A percentile compares a stretch with the other conserved stretches of the same genome.
phyloP scores from a whole-genome alignment of 495 filamentous ascomycete genomes.

The Pyrenula aspistea region DNA sequence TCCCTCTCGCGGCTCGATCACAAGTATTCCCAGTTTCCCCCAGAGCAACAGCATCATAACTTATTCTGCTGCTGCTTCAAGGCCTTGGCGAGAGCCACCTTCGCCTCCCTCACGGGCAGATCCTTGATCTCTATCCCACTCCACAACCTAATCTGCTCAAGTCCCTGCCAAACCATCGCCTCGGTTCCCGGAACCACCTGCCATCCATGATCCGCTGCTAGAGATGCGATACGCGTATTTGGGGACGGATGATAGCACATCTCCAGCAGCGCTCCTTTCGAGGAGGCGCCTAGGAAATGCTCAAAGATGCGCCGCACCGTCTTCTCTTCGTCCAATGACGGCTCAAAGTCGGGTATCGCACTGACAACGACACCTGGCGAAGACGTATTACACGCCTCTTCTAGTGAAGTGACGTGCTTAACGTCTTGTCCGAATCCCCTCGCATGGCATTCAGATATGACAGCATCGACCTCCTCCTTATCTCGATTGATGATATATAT shows the following conservation, averaged over 20 bases:
- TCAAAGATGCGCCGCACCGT: slow-evolving; percentile 41
- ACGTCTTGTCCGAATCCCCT: slow-evolving; percentile 25
- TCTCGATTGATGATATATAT: slow-evolving; percentile 66
- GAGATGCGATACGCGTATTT: slow-evolving; percentile 47
- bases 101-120: slow-evolving; percentile 40
- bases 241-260: slow-evolving; percentile 71
- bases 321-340: slow-evolving; percentile 46
- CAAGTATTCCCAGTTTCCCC: no score
- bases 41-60: no score
- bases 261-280: slow-evolving; percentile 58
- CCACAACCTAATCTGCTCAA: slow-evolving; percentile 60
- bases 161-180: slow-evolving; percentile 63
- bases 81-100: slow-evolving; percentile 33
- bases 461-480: slow-evolving; percentile 44
- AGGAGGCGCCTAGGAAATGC: slow-evolving; percentile 31
- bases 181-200: slow-evolving; percentile 58
- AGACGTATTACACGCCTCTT: slow-evolving; percentile 42
- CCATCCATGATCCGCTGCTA: slow-evolving; percentile 49
- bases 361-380: slow-evolving; percentile 49
- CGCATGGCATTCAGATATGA: slow-evolving; percentile 37
- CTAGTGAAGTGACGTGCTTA: slow-evolving; percentile 39
- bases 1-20: no score
- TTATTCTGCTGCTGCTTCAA: background rate
- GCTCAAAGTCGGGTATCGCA: slow-evolving; percentile 58
- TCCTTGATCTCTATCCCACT: slow-evolving; percentile 39